A percentile compares a stretch with the other conserved stretches of the same genome.
phyloP scores from a whole-genome alignment of 441 rosid species.

The Pelargonium fulgidum region DNA sequence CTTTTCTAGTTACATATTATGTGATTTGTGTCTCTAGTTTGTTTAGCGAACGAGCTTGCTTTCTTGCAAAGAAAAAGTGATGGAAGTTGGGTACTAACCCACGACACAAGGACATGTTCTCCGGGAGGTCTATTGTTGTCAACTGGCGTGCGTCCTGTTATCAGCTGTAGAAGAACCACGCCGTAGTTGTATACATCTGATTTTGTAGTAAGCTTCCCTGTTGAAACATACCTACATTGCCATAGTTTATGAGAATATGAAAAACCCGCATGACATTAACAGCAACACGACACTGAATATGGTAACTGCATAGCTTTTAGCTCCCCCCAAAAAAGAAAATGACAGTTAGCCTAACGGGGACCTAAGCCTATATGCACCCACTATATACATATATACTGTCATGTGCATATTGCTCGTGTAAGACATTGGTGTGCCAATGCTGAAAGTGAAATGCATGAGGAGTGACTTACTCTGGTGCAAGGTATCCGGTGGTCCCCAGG shows the following conservation, averaged over 20 bases:
- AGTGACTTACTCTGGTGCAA: slow-evolving; percentile 86
- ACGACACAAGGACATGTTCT: slow-evolving; percentile 78
- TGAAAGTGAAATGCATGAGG: slow-evolving; percentile 13
- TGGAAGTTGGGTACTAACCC: slow-evolving; percentile 44
- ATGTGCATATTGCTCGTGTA: slow-evolving; percentile 25
- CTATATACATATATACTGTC: not conserved
- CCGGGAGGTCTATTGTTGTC: slow-evolving; percentile 61
- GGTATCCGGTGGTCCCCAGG: slow-evolving; percentile 68
- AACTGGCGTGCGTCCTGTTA: slow-evolving; percentile 73
- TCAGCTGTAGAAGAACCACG: slow-evolving; percentile 63
- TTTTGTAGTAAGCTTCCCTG: slow-evolving; percentile 83
- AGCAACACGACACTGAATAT: too few relatives aligned
- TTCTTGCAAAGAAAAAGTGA: slow-evolving; percentile 2
- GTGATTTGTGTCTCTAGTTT: not conserved
- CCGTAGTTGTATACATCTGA: slow-evolving; percentile 91
- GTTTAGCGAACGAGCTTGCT: not conserved
- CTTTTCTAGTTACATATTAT: not conserved
- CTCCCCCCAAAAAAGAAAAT: slow-evolving; percentile 19
- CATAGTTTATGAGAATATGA: not conserved
- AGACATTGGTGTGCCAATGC: slow-evolving; percentile 12
- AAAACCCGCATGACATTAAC: too few relatives aligned
- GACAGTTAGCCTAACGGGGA: slow-evolving; percentile 24
- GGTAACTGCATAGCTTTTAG: not conserved
- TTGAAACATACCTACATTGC: slow-evolving; percentile 59
- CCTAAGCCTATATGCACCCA: slow-evolving; percentile 10